Conservation (phyloP, 2,329 filamentous ascomycete genomes). For the Ophiocordyceps sinensis region DNA sequence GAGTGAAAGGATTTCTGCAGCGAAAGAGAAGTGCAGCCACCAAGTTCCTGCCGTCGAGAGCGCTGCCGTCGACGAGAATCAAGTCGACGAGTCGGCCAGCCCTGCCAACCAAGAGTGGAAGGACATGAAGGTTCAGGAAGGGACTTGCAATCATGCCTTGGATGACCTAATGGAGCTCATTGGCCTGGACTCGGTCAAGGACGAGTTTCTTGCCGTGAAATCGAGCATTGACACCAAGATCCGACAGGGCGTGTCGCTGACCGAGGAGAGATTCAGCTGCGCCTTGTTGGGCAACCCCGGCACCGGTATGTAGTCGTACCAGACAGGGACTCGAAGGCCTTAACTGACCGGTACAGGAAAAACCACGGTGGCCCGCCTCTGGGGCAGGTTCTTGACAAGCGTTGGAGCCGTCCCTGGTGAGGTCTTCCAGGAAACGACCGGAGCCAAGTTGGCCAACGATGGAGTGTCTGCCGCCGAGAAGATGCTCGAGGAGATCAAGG, state of each 20-base stretch:
- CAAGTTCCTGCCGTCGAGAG: background rate
- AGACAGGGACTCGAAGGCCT: background rate
- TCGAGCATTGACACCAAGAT: constrained; percentile 43
- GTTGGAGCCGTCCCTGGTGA: constrained; percentile 47
- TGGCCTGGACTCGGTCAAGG: constrained; percentile 56
- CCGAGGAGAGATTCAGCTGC: constrained; percentile 45
- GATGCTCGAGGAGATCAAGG: constrained; percentile 31
- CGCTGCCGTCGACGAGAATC: background rate
- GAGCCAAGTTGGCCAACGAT: constrained; percentile 47
- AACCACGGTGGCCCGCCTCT: constrained; percentile 61
- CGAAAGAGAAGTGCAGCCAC: background rate
- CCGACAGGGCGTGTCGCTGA: constrained; percentile 40
- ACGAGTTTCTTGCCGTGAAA: constrained; percentile 48
- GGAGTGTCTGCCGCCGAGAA: constrained; percentile 45
- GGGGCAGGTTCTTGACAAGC: constrained; percentile 48
- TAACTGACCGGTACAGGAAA: constrained; percentile 27
- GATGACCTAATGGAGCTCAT: constrained; percentile 57
- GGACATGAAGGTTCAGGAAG: constrained; percentile 37
- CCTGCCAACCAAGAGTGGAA: constrained; percentile 44
- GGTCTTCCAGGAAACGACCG: constrained; percentile 51
- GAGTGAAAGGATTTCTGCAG: constrained; percentile 7
- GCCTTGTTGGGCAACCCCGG: constrained; percentile 60
- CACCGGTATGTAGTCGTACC: constrained; percentile 35
- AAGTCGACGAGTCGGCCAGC: background rate
- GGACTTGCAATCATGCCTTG: constrained; percentile 34